Conservation (phyloP, 2,329 filamentous ascomycete genomes). For the Paraconiothyrium brasiliense region DNA sequence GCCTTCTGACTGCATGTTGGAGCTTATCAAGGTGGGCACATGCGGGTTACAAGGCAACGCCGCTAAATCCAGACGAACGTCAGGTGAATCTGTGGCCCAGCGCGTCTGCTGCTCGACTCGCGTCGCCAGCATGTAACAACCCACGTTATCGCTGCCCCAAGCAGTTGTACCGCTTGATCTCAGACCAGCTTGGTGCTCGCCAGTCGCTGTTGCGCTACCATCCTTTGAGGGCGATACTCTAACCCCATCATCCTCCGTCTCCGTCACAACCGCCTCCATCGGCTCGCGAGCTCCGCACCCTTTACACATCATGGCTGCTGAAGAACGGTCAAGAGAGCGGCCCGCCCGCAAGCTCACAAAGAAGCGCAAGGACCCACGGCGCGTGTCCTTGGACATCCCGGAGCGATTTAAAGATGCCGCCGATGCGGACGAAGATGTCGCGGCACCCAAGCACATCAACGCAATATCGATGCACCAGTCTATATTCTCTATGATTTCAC, state of each 20-base stretch:
- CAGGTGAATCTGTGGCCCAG: slow-evolving; percentile 33
- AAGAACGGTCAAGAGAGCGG: slow-evolving; percentile 40
- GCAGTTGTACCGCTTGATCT: slow-evolving; percentile 34
- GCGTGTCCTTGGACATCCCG: slow-evolving; percentile 62
- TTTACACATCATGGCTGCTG: slow-evolving; percentile 43
- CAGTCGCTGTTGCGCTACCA: slow-evolving; percentile 16
- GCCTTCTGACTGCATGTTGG: slow-evolving; percentile 18
- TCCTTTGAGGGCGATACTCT: slow-evolving; percentile 28
- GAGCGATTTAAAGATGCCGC: slow-evolving; percentile 67
- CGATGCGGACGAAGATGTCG: slow-evolving; percentile 69
- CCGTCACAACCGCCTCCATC: slow-evolving; percentile 20
- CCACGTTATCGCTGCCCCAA: slow-evolving; percentile 37
- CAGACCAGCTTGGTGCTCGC: slow-evolving; percentile 9
- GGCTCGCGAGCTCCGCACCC: slow-evolving; percentile 22
- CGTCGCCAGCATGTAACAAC: slow-evolving; percentile 34
- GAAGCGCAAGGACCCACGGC: slow-evolving; percentile 41
- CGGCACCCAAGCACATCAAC: slow-evolving; percentile 60
- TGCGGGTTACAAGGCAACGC: slow-evolving; percentile 11
- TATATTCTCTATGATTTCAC: slow-evolving; percentile 90
- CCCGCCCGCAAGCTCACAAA: slow-evolving; percentile 45
- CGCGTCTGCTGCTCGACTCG: slow-evolving; percentile 34
- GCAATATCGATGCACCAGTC: slow-evolving; percentile 87
- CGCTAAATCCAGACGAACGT: slow-evolving; percentile 14
- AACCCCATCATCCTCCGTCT: slow-evolving; percentile 18
- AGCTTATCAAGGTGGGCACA: slow-evolving; percentile 29